Evolutionary conservation across 2,329 filamentous ascomycete genomes (phyloP).

Genomic region (Westerdykella ornata): DNA sequence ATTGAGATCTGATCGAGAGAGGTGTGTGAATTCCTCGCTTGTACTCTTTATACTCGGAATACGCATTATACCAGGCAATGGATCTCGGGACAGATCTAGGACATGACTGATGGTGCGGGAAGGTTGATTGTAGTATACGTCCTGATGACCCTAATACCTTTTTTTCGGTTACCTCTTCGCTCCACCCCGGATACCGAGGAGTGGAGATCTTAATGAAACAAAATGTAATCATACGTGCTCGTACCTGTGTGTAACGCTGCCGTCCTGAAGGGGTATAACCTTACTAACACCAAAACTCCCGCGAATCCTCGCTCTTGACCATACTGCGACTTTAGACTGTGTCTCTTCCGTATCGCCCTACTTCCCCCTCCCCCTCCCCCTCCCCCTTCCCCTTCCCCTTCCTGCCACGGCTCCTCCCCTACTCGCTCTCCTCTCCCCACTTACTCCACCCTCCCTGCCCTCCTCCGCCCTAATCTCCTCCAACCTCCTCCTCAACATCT

Average conservation of each 20-base stretch:
- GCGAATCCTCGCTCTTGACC: too few relatives aligned
- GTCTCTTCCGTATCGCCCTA: neutral
- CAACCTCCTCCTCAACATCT: constrained; percentile 63
- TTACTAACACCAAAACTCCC: too few relatives aligned
- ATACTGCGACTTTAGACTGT: too few relatives aligned
- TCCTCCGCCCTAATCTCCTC: constrained; percentile 42
- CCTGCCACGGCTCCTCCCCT: constrained; percentile 3
- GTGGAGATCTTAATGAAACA: too few relatives aligned
- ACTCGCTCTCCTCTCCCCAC: neutral
- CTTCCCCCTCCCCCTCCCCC: constrained; percentile 19
- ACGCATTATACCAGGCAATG: neutral
- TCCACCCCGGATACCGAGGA: too few relatives aligned
- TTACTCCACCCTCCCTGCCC: constrained; percentile 12
- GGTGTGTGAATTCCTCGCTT: neutral
- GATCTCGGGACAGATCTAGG: neutral
- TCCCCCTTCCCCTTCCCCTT: constrained; percentile 18
- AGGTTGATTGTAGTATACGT: neutral
- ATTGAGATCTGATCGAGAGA: neutral
- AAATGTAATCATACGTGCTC: too few relatives aligned
- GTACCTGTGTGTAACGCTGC: too few relatives aligned
- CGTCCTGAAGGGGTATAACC: too few relatives aligned
- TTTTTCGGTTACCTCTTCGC: too few relatives aligned
- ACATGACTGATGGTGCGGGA: neutral
- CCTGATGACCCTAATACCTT: neutral
- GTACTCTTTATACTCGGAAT: neutral